Evolutionary conservation across 2,329 filamentous ascomycete genomes (phyloP).

Genomic region (Colletotrichum sp.): DNA sequence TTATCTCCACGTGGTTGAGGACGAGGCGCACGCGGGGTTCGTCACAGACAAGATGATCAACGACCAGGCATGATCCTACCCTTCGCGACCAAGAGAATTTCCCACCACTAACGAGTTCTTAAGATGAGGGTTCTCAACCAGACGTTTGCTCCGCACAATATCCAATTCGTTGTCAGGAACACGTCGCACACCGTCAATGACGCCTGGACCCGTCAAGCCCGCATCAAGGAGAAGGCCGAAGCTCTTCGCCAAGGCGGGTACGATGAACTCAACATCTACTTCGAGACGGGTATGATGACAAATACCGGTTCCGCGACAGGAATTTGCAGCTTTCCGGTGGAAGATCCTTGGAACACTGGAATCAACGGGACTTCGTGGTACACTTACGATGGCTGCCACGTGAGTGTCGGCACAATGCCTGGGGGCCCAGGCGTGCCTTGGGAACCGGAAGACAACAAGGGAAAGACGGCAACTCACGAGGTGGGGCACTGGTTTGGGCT

Average conservation of each 20-base stretch:
- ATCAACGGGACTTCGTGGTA: constrained; percentile 12
- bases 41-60: constrained; percentile 5
- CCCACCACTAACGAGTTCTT: background rate
- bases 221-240: constrained; percentile 12
- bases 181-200: constrained; percentile 9
- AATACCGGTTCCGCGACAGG: constrained; percentile 30
- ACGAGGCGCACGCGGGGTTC: background rate
- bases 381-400: constrained; percentile 21
- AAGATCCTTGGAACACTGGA: constrained; percentile 17
- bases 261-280: constrained; percentile 48
- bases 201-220: constrained; percentile 4
- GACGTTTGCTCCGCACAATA: constrained; percentile 9
- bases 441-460: constrained; percentile 25
- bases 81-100: too few relatives aligned
- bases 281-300: constrained; percentile 26
- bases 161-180: constrained; percentile 12
- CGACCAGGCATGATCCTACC: background rate
- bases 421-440: constrained; percentile 6
- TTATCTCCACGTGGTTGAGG: constrained; percentile 11
- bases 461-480: constrained; percentile 37
- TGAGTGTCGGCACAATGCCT: constrained; percentile 23
- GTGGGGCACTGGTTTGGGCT: constrained; percentile 50
- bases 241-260: constrained; percentile 37
- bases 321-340: constrained; percentile 45
- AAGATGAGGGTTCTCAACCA: constrained; percentile 15